Evolutionary conservation across 129 eudicot species (phyloP).

Genomic region (Smallanthus sonchifolius): DNA sequence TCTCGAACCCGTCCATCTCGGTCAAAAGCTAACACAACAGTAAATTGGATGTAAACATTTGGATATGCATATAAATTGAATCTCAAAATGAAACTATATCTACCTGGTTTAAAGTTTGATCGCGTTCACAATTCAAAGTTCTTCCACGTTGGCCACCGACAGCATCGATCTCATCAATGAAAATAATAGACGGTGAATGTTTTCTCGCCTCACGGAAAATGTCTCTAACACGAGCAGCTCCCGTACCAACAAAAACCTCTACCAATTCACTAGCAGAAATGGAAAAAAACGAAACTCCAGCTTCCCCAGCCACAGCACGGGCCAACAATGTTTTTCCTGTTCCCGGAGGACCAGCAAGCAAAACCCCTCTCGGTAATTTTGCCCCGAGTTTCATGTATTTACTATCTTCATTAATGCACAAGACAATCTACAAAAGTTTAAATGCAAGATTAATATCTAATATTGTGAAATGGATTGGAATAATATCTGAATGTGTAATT

Average conservation of each 20-base stretch:
- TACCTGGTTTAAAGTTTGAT: conserved; percentile 61
- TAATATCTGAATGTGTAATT: too few relatives aligned
- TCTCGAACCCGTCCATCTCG: conserved; percentile 57
- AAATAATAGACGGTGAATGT: conserved; percentile 44
- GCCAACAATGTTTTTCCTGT: conserved; percentile 57
- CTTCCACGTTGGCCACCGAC: conserved; percentile 66
- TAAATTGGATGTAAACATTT: neutral
- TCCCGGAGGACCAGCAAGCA: conserved; percentile 60
- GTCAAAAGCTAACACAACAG: conserved; percentile 40
- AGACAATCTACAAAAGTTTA: conserved; percentile 38
- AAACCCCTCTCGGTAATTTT: conserved; percentile 33
- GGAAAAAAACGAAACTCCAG: conserved; percentile 35
- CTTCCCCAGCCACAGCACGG: conserved; percentile 51
- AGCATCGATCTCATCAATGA: conserved; percentile 52
- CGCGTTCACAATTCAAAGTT: conserved; percentile 59
- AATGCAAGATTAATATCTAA: neutral
- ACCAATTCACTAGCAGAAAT: conserved; percentile 39
- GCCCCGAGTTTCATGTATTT: conserved; percentile 43
- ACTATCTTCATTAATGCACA: conserved; percentile 46
- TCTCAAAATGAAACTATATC: neutral
- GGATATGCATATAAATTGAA: neutral
- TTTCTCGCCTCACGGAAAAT: conserved; percentile 45
- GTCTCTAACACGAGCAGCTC: conserved; percentile 42
- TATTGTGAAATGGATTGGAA: too few relatives aligned
- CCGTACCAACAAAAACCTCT: conserved; percentile 37